Conservation (phyloP, 495 filamentous ascomycete genomes). For the Massariosphaeria phaeospora region DNA sequence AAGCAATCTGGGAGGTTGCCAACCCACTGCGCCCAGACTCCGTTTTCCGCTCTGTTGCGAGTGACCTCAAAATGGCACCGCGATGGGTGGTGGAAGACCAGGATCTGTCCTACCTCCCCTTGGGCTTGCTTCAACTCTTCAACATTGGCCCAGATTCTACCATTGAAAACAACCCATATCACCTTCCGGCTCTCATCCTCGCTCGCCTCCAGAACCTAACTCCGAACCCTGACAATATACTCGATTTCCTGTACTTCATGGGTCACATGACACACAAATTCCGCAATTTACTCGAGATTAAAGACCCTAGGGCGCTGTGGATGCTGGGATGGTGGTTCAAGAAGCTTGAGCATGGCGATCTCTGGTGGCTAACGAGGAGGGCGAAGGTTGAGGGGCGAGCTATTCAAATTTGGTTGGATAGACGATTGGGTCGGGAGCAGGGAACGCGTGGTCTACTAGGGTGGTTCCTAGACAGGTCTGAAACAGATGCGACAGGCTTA, state of each 20-base stretch:
- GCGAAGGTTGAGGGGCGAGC: conserved; percentile 41
- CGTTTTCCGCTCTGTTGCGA: conserved; percentile 27
- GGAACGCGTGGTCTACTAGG: too few relatives aligned
- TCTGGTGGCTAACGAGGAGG: conserved; percentile 44
- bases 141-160: conserved; percentile 2
- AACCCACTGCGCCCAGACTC: conserved; percentile 41
- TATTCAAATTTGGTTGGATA: conserved; percentile 29
- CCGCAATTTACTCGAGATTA: conserved; percentile 37
- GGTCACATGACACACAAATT: conserved; percentile 36
- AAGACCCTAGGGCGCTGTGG: conserved; percentile 42
- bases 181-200: conserved; percentile 30
- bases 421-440: conserved; percentile 10
- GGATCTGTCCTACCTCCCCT: background rate
- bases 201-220: conserved; percentile 32
- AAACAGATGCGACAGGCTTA: too few relatives aligned
- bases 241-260: conserved; percentile 40
- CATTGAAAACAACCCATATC: conserved; percentile 30
- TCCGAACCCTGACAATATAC: conserved; percentile 33
- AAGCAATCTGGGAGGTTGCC: conserved; percentile 36
- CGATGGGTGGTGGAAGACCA: background rate
- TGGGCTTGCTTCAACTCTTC: background rate
- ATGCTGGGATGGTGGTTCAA: conserved; percentile 44
- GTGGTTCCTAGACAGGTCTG: too few relatives aligned
- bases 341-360: conserved; percentile 35
- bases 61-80: background rate